Evolutionary conservation across 768 basidiomycete species (phyloP).

Genomic region (Lactarius sp.): DNA sequence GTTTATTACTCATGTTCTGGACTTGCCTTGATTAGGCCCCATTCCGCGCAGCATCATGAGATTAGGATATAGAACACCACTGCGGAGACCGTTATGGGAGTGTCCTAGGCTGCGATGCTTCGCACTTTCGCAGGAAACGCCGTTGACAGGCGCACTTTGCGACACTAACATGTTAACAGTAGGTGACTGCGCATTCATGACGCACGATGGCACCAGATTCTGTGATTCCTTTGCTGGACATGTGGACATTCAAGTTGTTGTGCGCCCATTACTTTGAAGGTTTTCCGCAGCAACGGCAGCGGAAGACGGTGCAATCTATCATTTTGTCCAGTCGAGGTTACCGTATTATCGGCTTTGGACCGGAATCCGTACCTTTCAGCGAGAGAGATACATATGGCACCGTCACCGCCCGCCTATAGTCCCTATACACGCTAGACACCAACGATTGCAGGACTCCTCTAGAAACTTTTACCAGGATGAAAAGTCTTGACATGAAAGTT

Average conservation of each 20-base stretch:
- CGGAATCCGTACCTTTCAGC: background rate
- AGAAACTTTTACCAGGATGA: background rate
- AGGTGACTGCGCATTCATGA: background rate
- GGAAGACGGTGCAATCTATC: too few relatives aligned
- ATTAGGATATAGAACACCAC: background rate
- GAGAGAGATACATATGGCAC: background rate
- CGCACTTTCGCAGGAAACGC: background rate
- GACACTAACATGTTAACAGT: background rate
- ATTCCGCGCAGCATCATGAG: background rate
- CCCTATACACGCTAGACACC: too few relatives aligned
- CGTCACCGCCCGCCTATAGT: background rate
- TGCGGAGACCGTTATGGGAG: background rate
- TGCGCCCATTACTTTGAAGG: background rate
- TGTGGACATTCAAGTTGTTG: background rate
- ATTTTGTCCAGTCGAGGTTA: background rate
- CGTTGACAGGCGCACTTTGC: background rate
- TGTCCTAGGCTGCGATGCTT: background rate
- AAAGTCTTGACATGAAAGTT: background rate
- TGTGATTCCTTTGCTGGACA: too few relatives aligned
- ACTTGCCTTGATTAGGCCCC: background rate
- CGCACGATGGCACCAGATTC: background rate
- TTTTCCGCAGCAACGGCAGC: slow-evolving; percentile 1
- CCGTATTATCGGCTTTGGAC: background rate
- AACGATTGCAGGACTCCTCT: too few relatives aligned
- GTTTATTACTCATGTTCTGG: background rate